phyloP scores from a whole-genome alignment of 257 asterid genomes.

The Scutellaria galericulata region DNA sequence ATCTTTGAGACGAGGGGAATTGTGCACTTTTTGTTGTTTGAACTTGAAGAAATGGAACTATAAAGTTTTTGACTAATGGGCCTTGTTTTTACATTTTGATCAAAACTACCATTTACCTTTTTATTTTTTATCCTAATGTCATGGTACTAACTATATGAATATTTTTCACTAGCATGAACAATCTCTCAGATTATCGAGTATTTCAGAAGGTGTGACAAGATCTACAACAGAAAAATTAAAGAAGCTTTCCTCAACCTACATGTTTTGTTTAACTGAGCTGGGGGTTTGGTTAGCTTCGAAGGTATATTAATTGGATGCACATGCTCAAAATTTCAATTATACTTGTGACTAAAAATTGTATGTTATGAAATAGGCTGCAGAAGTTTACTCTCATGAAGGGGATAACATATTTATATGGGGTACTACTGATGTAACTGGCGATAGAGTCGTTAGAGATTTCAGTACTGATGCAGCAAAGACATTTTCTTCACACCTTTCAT shows the following conservation, averaged over 20 bases:
- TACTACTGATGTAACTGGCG: conserved; percentile 48
- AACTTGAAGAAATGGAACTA: conserved; percentile 15
- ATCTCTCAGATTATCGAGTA: conserved; percentile 33
- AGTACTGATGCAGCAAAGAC: conserved; percentile 54
- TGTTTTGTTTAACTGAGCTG: conserved; percentile 70
- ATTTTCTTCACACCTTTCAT: conserved; percentile 52
- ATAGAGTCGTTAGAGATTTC: conserved; percentile 49
- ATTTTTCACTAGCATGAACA: conserved; percentile 50
- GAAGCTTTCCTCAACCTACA: conserved; percentile 43
- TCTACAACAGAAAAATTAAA: conserved; percentile 52
- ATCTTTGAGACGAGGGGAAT: background rate
- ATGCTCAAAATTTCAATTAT: background rate
- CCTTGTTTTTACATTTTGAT: background rate
- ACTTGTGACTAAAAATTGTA: conserved; percentile 1
- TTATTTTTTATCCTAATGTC: conserved; percentile 13
- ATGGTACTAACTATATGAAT: conserved; percentile 30
- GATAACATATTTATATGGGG: conserved; percentile 51
- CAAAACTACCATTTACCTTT: background rate
- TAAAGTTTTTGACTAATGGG: background rate
- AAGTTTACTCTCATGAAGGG: conserved; percentile 50
- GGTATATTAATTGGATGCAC: conserved; percentile 50
- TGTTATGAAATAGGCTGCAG: conserved; percentile 65
- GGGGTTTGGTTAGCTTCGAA: conserved; percentile 78
- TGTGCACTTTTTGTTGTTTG: background rate
- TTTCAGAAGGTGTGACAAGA: conserved; percentile 43